A percentile compares a stretch with the other conserved stretches of the same genome.
These are phyloP conservation scores for Diaporthe sp. DNA, from an alignment of 2,329 filamentous ascomycete genomes.

Conservation along the genomic window DNA sequence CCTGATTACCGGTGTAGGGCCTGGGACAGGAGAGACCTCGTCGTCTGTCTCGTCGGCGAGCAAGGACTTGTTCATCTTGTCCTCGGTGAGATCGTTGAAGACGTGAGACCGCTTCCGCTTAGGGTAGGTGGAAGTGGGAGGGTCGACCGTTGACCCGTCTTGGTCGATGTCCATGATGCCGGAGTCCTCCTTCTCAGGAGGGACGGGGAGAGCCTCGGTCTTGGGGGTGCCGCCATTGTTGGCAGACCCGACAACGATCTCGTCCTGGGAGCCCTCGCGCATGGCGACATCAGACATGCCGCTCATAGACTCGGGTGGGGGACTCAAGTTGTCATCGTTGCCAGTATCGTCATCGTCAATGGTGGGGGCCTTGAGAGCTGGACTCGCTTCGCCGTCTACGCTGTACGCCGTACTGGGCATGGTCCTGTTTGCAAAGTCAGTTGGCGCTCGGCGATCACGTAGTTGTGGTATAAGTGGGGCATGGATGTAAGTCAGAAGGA, in stretches of 20 bases:
- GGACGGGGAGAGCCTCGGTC: constrained; percentile 47
- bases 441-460: neutral
- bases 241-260: constrained; percentile 59
- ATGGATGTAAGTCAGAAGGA: neutral
- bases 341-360: constrained; percentile 49
- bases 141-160: neutral
- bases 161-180: constrained; percentile 17
- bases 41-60: constrained; percentile 45
- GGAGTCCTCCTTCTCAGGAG: constrained; percentile 51
- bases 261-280: constrained; percentile 57
- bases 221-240: constrained; percentile 53
- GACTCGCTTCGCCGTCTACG: neutral
- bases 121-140: constrained; percentile 45
- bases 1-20: constrained; percentile 33
- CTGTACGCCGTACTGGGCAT: constrained; percentile 23
- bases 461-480: neutral
- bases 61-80: constrained; percentile 53
- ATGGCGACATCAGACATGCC: constrained; percentile 46
- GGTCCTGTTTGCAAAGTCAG: neutral
- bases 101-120: constrained; percentile 67
- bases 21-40: constrained; percentile 27
- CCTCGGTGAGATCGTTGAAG: constrained; percentile 61
- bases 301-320: constrained; percentile 52
- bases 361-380: constrained; percentile 38
- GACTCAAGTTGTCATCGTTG: constrained; percentile 56